Base-by-base conservation (phyloP, 441 rosid species). In the Melastoma candidum region DNA sequence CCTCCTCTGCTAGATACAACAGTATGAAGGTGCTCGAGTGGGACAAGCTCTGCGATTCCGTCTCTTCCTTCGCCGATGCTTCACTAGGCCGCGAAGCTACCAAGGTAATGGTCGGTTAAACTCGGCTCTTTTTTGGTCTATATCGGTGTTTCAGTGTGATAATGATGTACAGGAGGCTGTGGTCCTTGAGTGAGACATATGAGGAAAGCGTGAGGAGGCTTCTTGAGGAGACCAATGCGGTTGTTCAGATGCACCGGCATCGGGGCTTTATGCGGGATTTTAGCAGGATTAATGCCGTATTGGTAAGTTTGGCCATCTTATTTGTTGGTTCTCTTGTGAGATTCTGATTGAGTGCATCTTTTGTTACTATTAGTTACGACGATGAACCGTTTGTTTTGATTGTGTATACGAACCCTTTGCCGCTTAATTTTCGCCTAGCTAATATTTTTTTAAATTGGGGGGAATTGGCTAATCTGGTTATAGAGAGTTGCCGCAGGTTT, bases 11-110 rank as follows among this genome's bases (percentile, higher is more conserved):
- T 43, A 77, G 63, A 17, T 53, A 51, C 60, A 77, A 74, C 58
- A 85, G 87, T 63, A 83, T 86, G 14, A 75, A 80, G 36, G 69
- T 84, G 4, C 68, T 90, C 58, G 95, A 87, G 76, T 92, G 98
- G 96, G 98, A 87, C 65, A 80, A 82, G 74, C 75, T 87, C 51
- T 87, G 95, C 64, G 81, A 85, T 36, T 76, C 74, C 27, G 96
- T 92, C 51, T 64, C 95, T 59, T 79, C 85, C 57, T 92, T 83
- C 50, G 94, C 95, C 55, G 75, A 75, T 46, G 80, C 96, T 46
- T 73, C 89, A 26, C 64, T 77, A 54, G 98, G 93, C 47, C 95
- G 87, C 36, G 69, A 80, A 68, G 87, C 87, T 56, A 64, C 78
- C 13, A 76, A 81, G 79, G 95, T 74, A 54, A 47, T 32, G 66